These are phyloP conservation scores for Artemisia tridentata DNA, from an alignment of 129 eudicot species.

Conservation along the genomic window DNA sequence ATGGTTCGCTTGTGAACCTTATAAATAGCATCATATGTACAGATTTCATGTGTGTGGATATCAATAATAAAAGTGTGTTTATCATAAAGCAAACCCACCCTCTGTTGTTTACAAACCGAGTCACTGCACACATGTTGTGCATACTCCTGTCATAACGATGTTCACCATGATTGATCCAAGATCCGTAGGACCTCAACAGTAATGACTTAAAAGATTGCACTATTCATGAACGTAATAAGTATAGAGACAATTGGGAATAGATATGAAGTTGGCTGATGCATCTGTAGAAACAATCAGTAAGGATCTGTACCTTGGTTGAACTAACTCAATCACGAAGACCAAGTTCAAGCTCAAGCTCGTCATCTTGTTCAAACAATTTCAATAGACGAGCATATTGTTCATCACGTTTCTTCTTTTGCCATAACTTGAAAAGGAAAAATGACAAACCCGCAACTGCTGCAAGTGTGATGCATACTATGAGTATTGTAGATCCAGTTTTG, in stretches of 20 bases:
- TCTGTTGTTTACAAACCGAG: no score
- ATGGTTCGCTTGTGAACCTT: no score
- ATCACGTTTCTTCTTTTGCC: conserved; percentile 92
- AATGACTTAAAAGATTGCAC: no score
- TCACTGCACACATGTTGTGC: no score
- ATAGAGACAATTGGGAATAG: neutral
- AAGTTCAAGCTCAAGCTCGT: conserved; percentile 88
- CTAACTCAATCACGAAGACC: conserved; percentile 57
- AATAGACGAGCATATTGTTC: conserved; percentile 92
- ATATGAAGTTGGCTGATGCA: conserved; percentile 8
- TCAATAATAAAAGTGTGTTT: no score
- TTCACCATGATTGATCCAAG: no score
- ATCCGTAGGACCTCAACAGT: no score
- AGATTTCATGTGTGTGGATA: no score
- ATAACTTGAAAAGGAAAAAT: conserved; percentile 67
- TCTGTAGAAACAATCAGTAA: neutral
- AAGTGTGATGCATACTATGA: conserved; percentile 50
- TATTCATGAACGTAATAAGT: neutral
- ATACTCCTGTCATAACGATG: no score
- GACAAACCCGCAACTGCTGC: conserved; percentile 49
- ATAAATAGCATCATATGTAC: no score
- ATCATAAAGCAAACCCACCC: no score
- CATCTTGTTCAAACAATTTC: conserved; percentile 93
- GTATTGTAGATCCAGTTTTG: conserved; percentile 48
- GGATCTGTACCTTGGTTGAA: conserved; percentile 22